Base-by-base conservation (phyloP, 805 yeast species). In the Ogataea dorogensis region DNA sequence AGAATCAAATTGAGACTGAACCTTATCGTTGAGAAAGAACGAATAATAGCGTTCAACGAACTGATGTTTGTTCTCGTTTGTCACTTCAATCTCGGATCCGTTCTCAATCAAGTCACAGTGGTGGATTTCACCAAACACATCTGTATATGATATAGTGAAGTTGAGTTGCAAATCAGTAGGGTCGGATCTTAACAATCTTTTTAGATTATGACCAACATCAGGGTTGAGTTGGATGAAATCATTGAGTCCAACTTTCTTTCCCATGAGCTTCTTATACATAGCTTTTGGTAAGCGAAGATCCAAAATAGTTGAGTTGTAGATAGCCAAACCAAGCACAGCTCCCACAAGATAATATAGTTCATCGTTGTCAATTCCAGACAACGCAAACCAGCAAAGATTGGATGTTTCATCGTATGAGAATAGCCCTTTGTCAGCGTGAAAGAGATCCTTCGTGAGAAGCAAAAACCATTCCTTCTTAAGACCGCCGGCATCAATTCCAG, bases 401-500 rank as follows among this genome's bases (percentile, higher is more conserved):
- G 94, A 83, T 43, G 80, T 87, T 14, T 79, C 84, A 27, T 79
- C 74, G 46, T 76, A 74, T 7, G 63, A 54, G 43, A 93, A 80
- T 58, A 88, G 68, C 0, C 86, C 87, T 20, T 78, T 74, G 30
- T 67, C 65, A 2, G 88, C 83, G 50, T 73, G 74, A 54, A 89
- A 84, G 2, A 91, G 58, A 17, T 81, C 81, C 40, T 74, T 75
- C 1, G 85, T 79, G 24, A 93, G 64, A 24, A 89, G 61, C 31
- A 78, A 66, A 58, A 93, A 89, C 98, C 98, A 91, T 53, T 91
- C 98, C 53, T 88, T 89, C 50, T 82, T 77, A 40, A 91, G 68
- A 0, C 98, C 98, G 2, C 98, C 98, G 1, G 88, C 97, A 64
- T 91, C 98, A 15, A 91, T 75, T 0, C 98, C 98, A 0, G 89